Percentiles rank a stretch among this genome's conserved stretches.
phyloP scores from a whole-genome alignment of 768 basidiomycete genomes.

The Hypholoma fasciculare region DNA sequence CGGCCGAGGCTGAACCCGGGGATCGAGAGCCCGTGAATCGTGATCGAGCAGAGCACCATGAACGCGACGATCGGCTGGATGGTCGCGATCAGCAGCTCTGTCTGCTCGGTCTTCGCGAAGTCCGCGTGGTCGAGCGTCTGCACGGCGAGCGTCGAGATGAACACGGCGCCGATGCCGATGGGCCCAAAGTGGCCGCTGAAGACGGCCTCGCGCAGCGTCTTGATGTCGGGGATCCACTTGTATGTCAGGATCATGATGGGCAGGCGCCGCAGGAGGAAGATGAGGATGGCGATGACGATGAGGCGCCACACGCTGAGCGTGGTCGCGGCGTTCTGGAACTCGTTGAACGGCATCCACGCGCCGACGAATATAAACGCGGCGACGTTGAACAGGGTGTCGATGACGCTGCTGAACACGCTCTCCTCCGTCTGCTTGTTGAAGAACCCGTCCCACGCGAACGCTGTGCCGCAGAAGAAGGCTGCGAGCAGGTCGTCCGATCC shows the following conservation, averaged over 20 bases:
- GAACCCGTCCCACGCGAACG: conserved; percentile 97
- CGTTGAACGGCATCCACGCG: conserved; percentile 93
- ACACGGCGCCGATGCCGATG: conserved; percentile 86
- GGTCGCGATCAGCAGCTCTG: conserved; percentile 63
- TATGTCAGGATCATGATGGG: conserved; percentile 85
- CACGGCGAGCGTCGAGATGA: conserved; percentile 85
- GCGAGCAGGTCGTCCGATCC: conserved; percentile 94
- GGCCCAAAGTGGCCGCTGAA: conserved; percentile 97
- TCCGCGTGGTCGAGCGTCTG: conserved; percentile 48
- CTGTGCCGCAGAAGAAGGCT: conserved; percentile 92
- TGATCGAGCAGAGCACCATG: conserved; percentile 90
- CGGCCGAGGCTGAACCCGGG: conserved; percentile 92
- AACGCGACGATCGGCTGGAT: conserved; percentile 96
- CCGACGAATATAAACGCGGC: conserved; percentile 96
- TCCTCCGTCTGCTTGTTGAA: conserved; percentile 94
- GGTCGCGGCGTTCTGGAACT: conserved; percentile 65
- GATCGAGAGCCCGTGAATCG: conserved; percentile 88
- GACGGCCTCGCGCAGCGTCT: conserved; percentile 89
- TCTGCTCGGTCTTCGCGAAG: conserved; percentile 49
- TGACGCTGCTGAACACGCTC: conserved; percentile 92
- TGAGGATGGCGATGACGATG: conserved; percentile 75
- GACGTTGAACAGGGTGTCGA: conserved; percentile 94
- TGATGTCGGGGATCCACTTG: conserved; percentile 94
- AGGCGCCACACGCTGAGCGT: conserved; percentile 84
- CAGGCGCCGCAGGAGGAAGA: conserved; percentile 81